Percentiles rank a stretch among this genome's conserved stretches.
Conservation (phyloP, 441 rosid genomes). For the Dalechampia spathulata region DNA sequence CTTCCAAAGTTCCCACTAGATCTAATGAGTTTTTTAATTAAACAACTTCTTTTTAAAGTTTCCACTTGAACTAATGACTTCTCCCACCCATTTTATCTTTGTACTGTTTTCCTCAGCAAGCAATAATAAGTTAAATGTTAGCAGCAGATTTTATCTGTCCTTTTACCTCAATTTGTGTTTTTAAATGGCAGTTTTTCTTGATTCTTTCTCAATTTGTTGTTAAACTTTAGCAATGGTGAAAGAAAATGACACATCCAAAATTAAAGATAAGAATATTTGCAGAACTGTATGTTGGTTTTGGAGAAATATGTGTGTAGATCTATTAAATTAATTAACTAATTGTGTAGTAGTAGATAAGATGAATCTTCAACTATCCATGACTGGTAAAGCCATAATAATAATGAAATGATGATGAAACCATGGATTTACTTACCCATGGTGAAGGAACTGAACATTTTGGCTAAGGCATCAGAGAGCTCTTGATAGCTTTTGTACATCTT, state of each 20-base stretch:
- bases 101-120: conserved; percentile 3
- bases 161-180: background rate
- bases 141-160: conserved; percentile 5
- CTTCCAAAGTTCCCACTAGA: too few species aligned
- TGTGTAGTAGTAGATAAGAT: background rate
- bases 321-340: background rate
- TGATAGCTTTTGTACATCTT: conserved; percentile 85
- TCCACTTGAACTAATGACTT: background rate
- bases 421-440: conserved; percentile 58
- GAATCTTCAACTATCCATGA: background rate
- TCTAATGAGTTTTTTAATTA: too few species aligned
- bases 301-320: background rate
- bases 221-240: too few species aligned
- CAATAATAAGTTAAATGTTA: too few species aligned
- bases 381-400: too few species aligned
- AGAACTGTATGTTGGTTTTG: background rate
- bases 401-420: too few species aligned
- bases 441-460: conserved; percentile 96
- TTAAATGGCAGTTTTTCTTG: background rate
- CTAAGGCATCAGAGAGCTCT: conserved; percentile 74
- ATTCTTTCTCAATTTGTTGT: too few species aligned
- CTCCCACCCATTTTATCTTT: background rate
- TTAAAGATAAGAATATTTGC: background rate
- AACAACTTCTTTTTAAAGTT: too few species aligned
- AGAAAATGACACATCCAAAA: background rate